phyloP scores from a whole-genome alignment of 306 rosid genomes.

The Amphicarpaea edgeworthii region DNA sequence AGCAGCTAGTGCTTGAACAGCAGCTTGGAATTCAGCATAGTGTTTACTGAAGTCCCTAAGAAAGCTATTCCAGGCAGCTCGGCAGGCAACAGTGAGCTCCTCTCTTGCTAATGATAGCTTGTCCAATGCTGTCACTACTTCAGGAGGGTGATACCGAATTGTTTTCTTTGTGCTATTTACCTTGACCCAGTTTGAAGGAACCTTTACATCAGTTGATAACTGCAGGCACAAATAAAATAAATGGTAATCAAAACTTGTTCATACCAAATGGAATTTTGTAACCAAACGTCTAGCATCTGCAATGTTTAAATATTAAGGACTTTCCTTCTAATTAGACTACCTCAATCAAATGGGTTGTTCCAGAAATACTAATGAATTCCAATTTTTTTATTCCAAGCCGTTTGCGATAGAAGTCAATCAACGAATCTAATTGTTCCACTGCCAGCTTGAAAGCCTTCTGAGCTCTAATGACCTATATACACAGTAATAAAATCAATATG shows the following conservation, averaged over 20 bases:
- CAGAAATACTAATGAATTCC: constrained; percentile 83
- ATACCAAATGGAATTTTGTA: background rate
- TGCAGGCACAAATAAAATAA: constrained; percentile 54
- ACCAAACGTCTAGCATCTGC: constrained; percentile 29
- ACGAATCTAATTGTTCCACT: constrained; percentile 69
- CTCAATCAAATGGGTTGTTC: constrained; percentile 91
- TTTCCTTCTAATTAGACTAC: constrained; percentile 51
- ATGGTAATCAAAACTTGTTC: constrained; percentile 34
- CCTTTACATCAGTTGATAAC: constrained; percentile 78
- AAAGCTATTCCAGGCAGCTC: constrained; percentile 88
- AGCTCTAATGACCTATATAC: constrained; percentile 67
- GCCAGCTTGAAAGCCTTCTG: constrained; percentile 68
- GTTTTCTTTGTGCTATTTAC: constrained; percentile 89
- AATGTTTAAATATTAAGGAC: constrained; percentile 16
- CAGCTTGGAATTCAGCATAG: constrained; percentile 82
- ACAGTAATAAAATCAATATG: constrained; percentile 36
- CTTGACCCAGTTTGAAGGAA: constrained; percentile 87
- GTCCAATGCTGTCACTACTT: constrained; percentile 78
- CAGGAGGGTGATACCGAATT: constrained; percentile 93
- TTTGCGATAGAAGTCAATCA: constrained; percentile 74
- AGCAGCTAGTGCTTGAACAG: constrained; percentile 90
- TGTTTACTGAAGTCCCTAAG: constrained; percentile 69
- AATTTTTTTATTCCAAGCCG: constrained; percentile 69
- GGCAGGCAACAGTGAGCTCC: constrained; percentile 73
- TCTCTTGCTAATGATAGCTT: constrained; percentile 77